phyloP scores from a whole-genome alignment of 2,329 filamentous ascomycete genomes.

The Penicillium vulpinum region DNA sequence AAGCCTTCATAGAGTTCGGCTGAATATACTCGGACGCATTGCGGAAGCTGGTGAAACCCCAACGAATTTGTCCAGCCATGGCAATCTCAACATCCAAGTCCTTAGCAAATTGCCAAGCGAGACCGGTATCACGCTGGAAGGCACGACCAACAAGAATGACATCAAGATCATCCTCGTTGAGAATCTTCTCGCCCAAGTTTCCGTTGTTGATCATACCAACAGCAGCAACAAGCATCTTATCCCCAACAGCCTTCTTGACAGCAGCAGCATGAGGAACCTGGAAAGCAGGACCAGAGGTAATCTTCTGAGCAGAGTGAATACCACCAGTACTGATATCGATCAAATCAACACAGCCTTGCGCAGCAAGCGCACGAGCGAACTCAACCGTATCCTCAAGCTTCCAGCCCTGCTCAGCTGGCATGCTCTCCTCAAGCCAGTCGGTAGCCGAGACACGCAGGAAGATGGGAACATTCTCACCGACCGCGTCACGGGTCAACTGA shows the following conservation, averaged over 20 bases:
- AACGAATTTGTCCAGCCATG: constrained; percentile 35
- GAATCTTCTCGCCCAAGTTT: constrained; percentile 64
- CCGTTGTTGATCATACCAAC: constrained; percentile 74
- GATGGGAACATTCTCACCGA: constrained; percentile 68
- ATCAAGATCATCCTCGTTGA: constrained; percentile 59
- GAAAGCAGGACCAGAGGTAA: constrained; percentile 60
- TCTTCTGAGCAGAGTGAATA: constrained; percentile 55
- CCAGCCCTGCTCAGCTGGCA: constrained; percentile 65
- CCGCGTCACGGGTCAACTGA: constrained; percentile 60
- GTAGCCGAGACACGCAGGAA: constrained; percentile 71
- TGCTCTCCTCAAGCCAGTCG: constrained; percentile 69
- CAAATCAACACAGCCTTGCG: constrained; percentile 70
- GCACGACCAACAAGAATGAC: constrained; percentile 57
- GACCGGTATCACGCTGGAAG: constrained; percentile 28
- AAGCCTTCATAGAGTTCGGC: constrained; percentile 27
- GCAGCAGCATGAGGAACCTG: constrained; percentile 71
- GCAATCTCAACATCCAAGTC: constrained; percentile 32
- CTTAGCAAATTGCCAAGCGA: constrained; percentile 31
- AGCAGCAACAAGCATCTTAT: constrained; percentile 67
- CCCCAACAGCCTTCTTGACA: constrained; percentile 73
- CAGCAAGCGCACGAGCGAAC: constrained; percentile 67
- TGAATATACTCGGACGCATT: constrained; percentile 30
- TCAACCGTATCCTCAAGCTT: constrained; percentile 62
- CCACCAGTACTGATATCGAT: constrained; percentile 80
- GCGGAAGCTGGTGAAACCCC: constrained; percentile 32